phyloP scores from a whole-genome alignment of 2,329 filamentous ascomycete species.

The Chaetomiaceae sp. region DNA sequence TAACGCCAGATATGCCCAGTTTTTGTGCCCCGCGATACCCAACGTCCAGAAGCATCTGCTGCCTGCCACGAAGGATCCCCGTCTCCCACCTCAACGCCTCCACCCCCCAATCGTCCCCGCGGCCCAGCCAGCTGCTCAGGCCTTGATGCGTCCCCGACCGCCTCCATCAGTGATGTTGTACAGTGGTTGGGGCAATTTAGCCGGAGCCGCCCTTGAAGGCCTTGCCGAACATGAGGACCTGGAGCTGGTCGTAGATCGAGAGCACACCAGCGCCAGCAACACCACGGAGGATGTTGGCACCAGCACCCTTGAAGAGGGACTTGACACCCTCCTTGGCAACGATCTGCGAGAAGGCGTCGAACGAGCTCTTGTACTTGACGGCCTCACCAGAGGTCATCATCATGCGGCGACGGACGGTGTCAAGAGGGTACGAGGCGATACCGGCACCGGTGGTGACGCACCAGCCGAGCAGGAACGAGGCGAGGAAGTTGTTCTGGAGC shows the following conservation, averaged over 20 bases:
- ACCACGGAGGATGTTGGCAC: conserved; percentile 99
- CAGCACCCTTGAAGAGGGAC: conserved; percentile 99
- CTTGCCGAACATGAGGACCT: conserved; percentile 99
- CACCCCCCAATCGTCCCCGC: conserved; percentile 32
- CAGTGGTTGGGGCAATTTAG: conserved; percentile 44
- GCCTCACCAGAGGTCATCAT: conserved; percentile 98
- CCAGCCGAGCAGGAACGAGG: conserved; percentile 98
- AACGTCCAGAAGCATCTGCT: conserved; percentile 20
- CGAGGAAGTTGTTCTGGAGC: conserved; percentile 98
- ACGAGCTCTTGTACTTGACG: conserved; percentile 98
- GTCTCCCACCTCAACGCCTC: conserved; percentile 43
- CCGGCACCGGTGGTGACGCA: conserved; percentile 99
- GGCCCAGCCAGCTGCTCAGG: conserved; percentile 17
- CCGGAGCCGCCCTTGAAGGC: conserved; percentile 75
- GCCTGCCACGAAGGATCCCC: conserved; percentile 35
- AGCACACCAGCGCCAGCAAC: conserved; percentile 99
- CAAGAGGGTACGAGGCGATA: conserved; percentile 99
- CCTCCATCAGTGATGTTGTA: conserved; percentile 35
- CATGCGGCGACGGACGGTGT: conserved; percentile 99
- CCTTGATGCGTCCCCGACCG: conserved; percentile 37
- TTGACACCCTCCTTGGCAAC: conserved; percentile 94
- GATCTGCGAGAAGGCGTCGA: conserved; percentile 96
- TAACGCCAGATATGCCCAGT: conserved; percentile 28
- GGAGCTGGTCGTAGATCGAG: conserved; percentile 99
- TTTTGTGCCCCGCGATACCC: conserved; percentile 24